phyloP scores from a whole-genome alignment of 116 monocot genomes.

The Posidonia oceanica region DNA sequence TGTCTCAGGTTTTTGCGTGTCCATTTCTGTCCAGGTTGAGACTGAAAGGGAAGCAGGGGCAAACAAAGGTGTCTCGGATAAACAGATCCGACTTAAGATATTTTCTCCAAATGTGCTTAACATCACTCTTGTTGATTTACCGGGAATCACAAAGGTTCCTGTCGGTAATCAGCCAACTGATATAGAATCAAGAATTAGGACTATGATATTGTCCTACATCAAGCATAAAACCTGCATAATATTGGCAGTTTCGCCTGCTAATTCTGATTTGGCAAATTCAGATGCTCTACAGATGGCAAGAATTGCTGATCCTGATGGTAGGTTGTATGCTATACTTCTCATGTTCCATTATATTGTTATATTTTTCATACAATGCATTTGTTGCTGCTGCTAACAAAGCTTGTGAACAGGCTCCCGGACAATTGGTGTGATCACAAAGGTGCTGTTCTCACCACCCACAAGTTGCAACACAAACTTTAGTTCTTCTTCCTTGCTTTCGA shows the following conservation, averaged over 20 bases:
- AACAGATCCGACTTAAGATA: constrained; percentile 55
- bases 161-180: constrained; percentile 65
- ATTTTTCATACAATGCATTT: not conserved
- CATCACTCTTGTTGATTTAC: constrained; percentile 63
- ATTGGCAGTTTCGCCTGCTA: constrained; percentile 67
- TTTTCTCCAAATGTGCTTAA: constrained; percentile 61
- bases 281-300: constrained; percentile 75
- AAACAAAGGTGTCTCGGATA: constrained; percentile 59
- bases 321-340: not conserved
- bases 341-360: not conserved
- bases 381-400: not conserved
- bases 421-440: constrained; percentile 81
- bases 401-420: constrained; percentile 45
- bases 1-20: not conserved
- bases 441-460: constrained; percentile 2
- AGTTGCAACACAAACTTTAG: not conserved
- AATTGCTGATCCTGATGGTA: constrained; percentile 68
- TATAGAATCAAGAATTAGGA: constrained; percentile 49
- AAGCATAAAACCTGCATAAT: constrained; percentile 61
- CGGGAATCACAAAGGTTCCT: constrained; percentile 69
- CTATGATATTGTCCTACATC: constrained; percentile 61
- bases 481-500: not conserved
- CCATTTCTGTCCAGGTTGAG: constrained; percentile 23
- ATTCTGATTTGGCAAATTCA: constrained; percentile 68
- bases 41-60: constrained; percentile 58